Conservation (phyloP, 345 rosid genomes). For the Citrus sp. region DNA sequence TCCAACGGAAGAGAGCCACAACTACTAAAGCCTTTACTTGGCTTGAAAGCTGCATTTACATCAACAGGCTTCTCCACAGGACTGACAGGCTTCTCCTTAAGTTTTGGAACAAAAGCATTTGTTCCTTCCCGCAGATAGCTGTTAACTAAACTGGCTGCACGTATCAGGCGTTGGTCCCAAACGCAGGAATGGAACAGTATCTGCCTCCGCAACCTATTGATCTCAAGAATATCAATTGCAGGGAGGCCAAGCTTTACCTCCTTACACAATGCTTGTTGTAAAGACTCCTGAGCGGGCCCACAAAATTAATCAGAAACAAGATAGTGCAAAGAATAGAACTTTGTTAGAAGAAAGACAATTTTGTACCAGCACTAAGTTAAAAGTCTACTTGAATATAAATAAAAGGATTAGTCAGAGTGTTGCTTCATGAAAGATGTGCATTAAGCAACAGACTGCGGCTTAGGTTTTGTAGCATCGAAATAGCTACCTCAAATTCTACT, state of each 20-base stretch:
- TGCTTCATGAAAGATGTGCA: neutral
- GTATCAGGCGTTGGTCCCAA: constrained; percentile 80
- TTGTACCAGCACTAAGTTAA: neutral
- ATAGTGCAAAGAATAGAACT: neutral
- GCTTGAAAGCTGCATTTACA: constrained; percentile 31
- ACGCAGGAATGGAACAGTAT: constrained; percentile 68
- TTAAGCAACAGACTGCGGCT: neutral
- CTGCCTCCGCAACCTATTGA: constrained; percentile 75
- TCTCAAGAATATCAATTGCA: constrained; percentile 72
- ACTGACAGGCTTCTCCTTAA: constrained; percentile 33
- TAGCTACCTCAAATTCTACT: constrained; percentile 72
- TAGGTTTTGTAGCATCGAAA: constrained; percentile 2
- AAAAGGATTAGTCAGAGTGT: neutral
- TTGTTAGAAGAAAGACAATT: neutral
- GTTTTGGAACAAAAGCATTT: constrained; percentile 30
- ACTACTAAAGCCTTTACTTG: constrained; percentile 36
- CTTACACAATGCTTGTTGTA: constrained; percentile 40
- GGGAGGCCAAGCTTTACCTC: constrained; percentile 51
- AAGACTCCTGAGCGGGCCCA: constrained; percentile 47
- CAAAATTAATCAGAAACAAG: neutral
- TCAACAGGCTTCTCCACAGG: constrained; percentile 55
- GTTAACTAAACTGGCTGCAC: constrained; percentile 47
- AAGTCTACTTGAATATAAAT: neutral
- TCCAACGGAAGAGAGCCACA: constrained; percentile 36
- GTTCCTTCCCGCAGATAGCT: constrained; percentile 37